phyloP scores from a whole-genome alignment of 495 filamentous ascomycete genomes.

The Aspergillus panamensis region DNA sequence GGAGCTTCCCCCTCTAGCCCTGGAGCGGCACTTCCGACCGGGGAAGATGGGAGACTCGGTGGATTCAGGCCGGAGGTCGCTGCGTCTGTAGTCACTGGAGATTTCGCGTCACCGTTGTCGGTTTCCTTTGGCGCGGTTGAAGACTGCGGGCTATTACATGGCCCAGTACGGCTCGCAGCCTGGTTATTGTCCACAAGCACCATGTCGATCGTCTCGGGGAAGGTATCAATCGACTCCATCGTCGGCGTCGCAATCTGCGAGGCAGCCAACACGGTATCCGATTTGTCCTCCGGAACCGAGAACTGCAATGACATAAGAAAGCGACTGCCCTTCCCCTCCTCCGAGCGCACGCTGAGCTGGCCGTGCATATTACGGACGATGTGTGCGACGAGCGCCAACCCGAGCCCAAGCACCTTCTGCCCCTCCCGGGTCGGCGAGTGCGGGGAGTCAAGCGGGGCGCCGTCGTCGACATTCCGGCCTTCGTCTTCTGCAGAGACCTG shows the following conservation, averaged over 20 bases:
- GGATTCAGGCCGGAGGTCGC: too few relatives aligned
- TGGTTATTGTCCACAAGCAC: slow-evolving; percentile 27
- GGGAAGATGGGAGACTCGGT: not conserved
- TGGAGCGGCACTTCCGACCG: not conserved
- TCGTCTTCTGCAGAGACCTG: slow-evolving; percentile 67
- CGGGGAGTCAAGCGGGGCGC: not conserved
- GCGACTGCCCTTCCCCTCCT: slow-evolving; percentile 78
- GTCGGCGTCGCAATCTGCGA: not conserved
- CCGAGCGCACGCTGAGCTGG: slow-evolving; percentile 81
- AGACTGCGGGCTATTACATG: too few relatives aligned
- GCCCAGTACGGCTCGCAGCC: not conserved
- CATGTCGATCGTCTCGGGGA: slow-evolving; percentile 32
- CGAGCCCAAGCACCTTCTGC: slow-evolving; percentile 66
- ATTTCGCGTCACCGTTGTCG: too few relatives aligned
- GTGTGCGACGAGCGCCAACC: slow-evolving; percentile 80
- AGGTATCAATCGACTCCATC: slow-evolving; percentile 16
- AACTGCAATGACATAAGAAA: slow-evolving; percentile 56
- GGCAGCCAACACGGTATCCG: not conserved
- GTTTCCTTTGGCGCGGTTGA: too few relatives aligned
- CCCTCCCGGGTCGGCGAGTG: not conserved
- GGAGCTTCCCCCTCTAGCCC: too few relatives aligned
- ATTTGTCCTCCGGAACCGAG: slow-evolving; percentile 26
- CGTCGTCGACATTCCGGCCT: slow-evolving; percentile 2
- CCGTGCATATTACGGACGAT: slow-evolving; percentile 89
- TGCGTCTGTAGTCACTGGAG: too few relatives aligned